phyloP scores from a whole-genome alignment of 768 basidiomycete species.

The Tremella fuciformis region DNA sequence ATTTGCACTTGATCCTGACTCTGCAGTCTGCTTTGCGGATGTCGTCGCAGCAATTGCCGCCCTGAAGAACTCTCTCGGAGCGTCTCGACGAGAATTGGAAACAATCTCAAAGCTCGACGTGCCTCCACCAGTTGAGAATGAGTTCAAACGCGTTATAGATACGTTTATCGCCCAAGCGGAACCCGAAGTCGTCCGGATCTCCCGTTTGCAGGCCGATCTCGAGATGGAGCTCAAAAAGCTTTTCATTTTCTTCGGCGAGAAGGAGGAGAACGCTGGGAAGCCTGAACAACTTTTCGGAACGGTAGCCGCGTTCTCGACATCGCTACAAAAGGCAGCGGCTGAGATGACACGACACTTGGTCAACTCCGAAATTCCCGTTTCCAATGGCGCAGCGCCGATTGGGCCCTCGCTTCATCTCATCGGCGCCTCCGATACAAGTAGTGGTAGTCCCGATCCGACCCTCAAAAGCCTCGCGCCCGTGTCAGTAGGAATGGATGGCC shows the following conservation, averaged over 20 bases:
- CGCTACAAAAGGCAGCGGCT: conserved; percentile 43
- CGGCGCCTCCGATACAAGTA: neutral
- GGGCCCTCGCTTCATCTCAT: neutral
- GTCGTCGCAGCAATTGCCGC: conserved; percentile 5
- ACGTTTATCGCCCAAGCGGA: conserved; percentile 59
- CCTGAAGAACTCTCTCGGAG: conserved; percentile 9
- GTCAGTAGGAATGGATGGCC: neutral
- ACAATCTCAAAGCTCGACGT: conserved; percentile 48
- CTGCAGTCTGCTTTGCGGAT: neutral
- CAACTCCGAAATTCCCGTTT: conserved; percentile 45
- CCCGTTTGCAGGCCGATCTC: conserved; percentile 61
- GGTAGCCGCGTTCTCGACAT: conserved; percentile 28
- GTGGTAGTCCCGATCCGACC: neutral
- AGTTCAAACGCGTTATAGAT: conserved; percentile 58
- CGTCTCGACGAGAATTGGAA: conserved; percentile 57
- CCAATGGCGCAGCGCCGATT: neutral
- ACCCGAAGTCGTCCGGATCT: conserved; percentile 64
- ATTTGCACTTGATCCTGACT: neutral
- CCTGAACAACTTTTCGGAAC: conserved; percentile 71
- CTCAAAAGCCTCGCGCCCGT: conserved; percentile 7
- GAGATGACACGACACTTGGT: conserved; percentile 56
- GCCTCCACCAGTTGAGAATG: conserved; percentile 57
- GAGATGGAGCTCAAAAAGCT: conserved; percentile 63
- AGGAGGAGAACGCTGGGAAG: conserved; percentile 59
- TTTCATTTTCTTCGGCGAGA: conserved; percentile 74